Conservation (phyloP, 2,329 filamentous ascomycete genomes). For the Ophiocordyceps camponoti-floridani region DNA sequence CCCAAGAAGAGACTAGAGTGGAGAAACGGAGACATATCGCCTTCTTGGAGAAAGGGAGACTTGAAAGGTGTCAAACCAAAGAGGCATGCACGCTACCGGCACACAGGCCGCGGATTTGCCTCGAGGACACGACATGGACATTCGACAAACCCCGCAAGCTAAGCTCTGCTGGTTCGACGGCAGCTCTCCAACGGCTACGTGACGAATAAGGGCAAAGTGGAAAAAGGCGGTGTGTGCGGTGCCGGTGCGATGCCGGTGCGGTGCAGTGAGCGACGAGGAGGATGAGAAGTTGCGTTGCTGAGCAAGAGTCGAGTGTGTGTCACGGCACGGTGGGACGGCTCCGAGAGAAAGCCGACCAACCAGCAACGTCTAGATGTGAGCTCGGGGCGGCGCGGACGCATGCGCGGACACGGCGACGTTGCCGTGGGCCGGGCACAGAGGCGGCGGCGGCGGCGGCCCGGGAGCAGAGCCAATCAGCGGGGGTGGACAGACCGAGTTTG, state of each 20-base stretch:
- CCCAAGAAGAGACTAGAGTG: not conserved
- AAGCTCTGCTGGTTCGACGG: too few relatives aligned
- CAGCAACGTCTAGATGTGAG: not conserved
- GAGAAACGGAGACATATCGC: not conserved
- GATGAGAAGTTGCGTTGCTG: not conserved
- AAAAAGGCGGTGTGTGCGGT: too few relatives aligned
- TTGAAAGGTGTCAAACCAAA: not conserved
- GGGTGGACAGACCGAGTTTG: slow-evolving; percentile 10
- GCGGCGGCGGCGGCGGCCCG: too few relatives aligned
- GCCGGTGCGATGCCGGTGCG: too few relatives aligned
- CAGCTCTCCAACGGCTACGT: too few relatives aligned
- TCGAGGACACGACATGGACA: too few relatives aligned
- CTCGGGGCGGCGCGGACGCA: too few relatives aligned
- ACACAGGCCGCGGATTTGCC: not conserved
- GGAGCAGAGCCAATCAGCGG: slow-evolving; percentile 8
- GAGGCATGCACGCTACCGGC: not conserved
- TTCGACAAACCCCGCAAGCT: too few relatives aligned
- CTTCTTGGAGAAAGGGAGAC: not conserved
- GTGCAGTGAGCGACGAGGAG: not conserved
- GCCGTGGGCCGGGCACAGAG: not conserved
- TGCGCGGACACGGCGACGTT: not conserved
- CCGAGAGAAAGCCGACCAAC: not conserved
- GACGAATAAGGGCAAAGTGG: too few relatives aligned
- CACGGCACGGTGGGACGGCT: not conserved
- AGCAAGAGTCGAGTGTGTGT: not conserved